Conservation (phyloP, 1,139 yeast species). For the Saccharomyces hybrid region DNA sequence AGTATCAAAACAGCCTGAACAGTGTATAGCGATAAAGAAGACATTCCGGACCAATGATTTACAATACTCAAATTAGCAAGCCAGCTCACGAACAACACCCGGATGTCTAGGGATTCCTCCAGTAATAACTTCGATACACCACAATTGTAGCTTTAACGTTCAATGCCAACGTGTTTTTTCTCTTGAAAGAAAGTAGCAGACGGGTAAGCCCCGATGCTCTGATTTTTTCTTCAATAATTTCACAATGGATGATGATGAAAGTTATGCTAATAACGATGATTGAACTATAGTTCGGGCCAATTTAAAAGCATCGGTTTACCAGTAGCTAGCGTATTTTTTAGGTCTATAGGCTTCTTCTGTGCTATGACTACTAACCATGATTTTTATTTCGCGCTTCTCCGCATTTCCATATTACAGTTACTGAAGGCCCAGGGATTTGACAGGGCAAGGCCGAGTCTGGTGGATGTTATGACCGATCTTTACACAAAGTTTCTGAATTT, state of each 20-base stretch:
- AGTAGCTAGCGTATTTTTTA: neutral
- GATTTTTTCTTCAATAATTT: neutral
- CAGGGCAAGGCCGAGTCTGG: conserved; percentile 52
- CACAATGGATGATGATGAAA: neutral
- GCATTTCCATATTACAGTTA: conserved; percentile 60
- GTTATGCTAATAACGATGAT: neutral
- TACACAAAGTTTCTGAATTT: conserved; percentile 48
- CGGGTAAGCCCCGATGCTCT: neutral
- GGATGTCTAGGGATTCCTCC: neutral
- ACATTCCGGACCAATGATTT: conserved; percentile 3
- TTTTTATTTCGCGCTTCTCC: conserved; percentile 52
- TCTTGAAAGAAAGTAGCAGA: neutral
- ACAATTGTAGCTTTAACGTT: neutral
- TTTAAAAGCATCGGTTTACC: neutral
- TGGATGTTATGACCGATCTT: conserved; percentile 58
- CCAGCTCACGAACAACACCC: conserved; percentile 4
- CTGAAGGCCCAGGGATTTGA: conserved; percentile 69
- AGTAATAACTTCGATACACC: neutral
- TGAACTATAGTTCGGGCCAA: neutral
- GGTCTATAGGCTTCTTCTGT: neutral
- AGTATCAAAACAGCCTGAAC: conserved; percentile 70
- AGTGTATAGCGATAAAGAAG: conserved; percentile 58
- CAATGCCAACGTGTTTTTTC: neutral
- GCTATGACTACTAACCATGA: conserved; percentile 29
- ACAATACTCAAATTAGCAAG: conserved; percentile 12